Conservation (phyloP, 257 asterid species). For the Thymus quinquecostatus region DNA sequence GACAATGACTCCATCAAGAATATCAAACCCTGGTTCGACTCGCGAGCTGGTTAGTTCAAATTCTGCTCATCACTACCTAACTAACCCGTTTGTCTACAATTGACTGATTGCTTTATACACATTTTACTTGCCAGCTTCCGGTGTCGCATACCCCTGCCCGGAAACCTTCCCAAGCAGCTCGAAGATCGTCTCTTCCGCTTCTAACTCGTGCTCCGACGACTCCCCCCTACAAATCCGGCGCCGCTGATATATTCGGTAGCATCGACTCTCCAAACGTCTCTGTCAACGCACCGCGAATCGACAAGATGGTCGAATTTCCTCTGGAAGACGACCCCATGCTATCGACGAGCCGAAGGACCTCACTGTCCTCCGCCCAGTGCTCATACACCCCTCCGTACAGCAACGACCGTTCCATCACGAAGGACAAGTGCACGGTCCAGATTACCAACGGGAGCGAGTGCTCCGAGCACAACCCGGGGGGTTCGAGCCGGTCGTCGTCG, state of each 20-base stretch:
- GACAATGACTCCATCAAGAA: conserved; percentile 55
- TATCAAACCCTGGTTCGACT: conserved; percentile 85
- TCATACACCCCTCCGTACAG: conserved; percentile 59
- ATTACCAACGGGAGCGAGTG: conserved; percentile 63
- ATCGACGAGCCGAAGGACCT: conserved; percentile 44
- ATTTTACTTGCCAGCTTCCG: conserved; percentile 64
- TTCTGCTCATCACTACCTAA: not conserved
- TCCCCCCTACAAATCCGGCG: conserved; percentile 45
- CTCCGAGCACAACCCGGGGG: conserved; percentile 64
- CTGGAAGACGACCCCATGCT: conserved; percentile 47
- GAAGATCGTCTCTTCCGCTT: conserved; percentile 84
- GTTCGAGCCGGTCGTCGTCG: conserved; percentile 68
- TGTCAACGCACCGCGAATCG: conserved; percentile 89
- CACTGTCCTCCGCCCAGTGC: conserved; percentile 61
- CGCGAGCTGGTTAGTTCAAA: conserved; percentile 77
- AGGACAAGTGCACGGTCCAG: conserved; percentile 83
- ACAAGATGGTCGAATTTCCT: conserved; percentile 85
- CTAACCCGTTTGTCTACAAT: not conserved
- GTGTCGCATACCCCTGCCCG: conserved; percentile 74
- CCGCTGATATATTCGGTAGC: conserved; percentile 42
- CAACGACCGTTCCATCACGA: conserved; percentile 58
- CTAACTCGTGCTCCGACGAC: conserved; percentile 41
- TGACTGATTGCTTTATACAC: not conserved
- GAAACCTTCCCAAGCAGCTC: conserved; percentile 54
- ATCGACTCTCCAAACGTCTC: conserved; percentile 73